These are phyloP conservation scores for Phytophthora vignae DNA, from an alignment of 352 stramenopile species.

Conservation along the genomic window DNA sequence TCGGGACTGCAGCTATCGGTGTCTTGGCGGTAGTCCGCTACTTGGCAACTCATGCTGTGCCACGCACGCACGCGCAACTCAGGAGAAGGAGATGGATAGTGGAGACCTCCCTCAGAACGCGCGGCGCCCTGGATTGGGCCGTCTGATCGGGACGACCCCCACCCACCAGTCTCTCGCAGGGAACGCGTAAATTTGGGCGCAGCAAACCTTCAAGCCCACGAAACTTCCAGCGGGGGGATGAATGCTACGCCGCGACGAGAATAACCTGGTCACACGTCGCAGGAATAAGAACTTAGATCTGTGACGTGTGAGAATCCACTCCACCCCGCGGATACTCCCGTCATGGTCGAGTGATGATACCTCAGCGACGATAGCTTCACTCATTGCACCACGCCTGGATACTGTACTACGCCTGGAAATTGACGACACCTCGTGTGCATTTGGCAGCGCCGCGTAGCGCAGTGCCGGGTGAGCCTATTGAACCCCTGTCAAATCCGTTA, in stretches of 20 bases:
- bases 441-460: too few relatives aligned
- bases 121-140: constrained; percentile 1
- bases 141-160: constrained; percentile 13
- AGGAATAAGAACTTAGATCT: constrained; percentile 32
- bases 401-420: constrained; percentile 23
- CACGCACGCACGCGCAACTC: background rate
- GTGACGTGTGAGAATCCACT: constrained; percentile 18
- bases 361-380: background rate
- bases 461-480: background rate
- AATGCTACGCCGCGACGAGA: constrained; percentile 1
- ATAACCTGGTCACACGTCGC: constrained; percentile 35
- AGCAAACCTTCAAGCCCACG: constrained; percentile 12
- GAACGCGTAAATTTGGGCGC: constrained; percentile 27
- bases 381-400: too few relatives aligned
- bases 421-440: constrained; percentile 23
- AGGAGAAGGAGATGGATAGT: constrained; percentile 24
- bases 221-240: constrained; percentile 8
- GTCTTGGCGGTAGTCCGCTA: constrained; percentile 20
- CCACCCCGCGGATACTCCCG: background rate
- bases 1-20: constrained; percentile 13
- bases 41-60: constrained; percentile 38
- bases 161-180: constrained; percentile 28
- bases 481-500: constrained; percentile 13
- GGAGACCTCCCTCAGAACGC: constrained; percentile 15
- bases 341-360: background rate